Evolutionary conservation across 129 eudicot genomes (phyloP).

Genomic region (Cynara cardunculus): DNA sequence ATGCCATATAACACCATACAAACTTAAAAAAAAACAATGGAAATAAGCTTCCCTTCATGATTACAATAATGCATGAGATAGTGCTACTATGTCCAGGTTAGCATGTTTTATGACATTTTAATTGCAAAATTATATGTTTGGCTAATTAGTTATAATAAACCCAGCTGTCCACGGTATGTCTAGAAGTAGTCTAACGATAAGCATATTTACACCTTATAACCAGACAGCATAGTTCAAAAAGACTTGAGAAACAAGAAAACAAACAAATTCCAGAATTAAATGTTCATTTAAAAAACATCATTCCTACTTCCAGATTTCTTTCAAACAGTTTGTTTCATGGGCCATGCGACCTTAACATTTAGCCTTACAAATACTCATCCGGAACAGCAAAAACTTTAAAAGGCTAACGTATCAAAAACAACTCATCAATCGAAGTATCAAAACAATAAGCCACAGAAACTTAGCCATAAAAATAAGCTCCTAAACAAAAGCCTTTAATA

Average conservation of each 20-base stretch:
- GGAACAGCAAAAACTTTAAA: not conserved
- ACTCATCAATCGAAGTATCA: not conserved
- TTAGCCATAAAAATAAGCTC: conserved; percentile 3
- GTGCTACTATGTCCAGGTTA: conserved; percentile 4
- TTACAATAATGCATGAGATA: not conserved
- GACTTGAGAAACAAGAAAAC: not conserved
- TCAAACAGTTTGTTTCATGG: not conserved
- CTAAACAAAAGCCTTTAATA: not conserved
- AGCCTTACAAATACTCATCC: not conserved
- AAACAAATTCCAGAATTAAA: conserved; percentile 2
- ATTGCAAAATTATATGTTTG: not conserved
- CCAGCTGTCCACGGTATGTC: not conserved
- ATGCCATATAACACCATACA: not conserved
- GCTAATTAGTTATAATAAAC: not conserved
- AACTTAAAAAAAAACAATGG: not conserved
- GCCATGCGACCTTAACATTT: not conserved
- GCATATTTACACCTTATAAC: not conserved
- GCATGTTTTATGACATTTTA: not conserved
- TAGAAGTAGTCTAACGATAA: not conserved
- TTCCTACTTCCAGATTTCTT: not conserved
- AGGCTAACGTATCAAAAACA: not conserved
- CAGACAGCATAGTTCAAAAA: not conserved
- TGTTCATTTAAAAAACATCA: not conserved
- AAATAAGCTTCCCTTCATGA: conserved; percentile 3
- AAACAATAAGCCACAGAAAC: not conserved